Evolutionary conservation across 306 rosid species (phyloP), one percentile per base, ranked within the genome.

Genomic region (Trifolium dubium): DNA sequence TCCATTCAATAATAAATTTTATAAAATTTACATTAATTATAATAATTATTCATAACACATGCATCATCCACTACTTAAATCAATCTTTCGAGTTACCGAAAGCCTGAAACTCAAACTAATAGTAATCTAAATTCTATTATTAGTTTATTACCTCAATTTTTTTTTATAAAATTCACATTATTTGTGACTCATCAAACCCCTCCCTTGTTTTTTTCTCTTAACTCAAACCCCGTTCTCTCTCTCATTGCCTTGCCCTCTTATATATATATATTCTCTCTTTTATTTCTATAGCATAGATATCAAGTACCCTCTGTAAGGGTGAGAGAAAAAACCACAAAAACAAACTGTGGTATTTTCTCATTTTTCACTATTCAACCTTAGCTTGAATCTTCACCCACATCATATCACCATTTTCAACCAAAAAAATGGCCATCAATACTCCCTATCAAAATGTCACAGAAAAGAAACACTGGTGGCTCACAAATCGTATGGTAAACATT

Each of bases 401-500:
- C 29, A 41, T 74, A 35, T 34, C 67, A 69, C 53, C 72, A 65
- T 23, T 63, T 18, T 13, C 77, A 72, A 66, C 82, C 79, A 9
- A 19, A 18, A 49, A 53, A 54, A 87, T 92, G 96, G 86, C 91
- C 3, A 85, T 81, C 46, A 40, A 81, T 30, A 71, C 92, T 66
- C 82, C 89, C 41, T 79, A 31, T 61, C 81, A 47, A 31, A 76
- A 79, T 43, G 53, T 80, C 8, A 55, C 85, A 41, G 97, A 94
- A 44, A 94, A 88, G 80, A 94, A 91, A 68, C 88, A 86, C 86
- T 94, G 99, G 99, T 94, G 99, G 99, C 95, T 92, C 28, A 87
- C 85, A 75, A 92, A 88, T 76, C 81, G 96, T 66, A 94, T 81
- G 98, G 99, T 94, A 84, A 15, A 30, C 39, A 30, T 6, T 30